phyloP scores from a whole-genome alignment of 75 land plant species.

The Isoetes taiwanensis region DNA sequence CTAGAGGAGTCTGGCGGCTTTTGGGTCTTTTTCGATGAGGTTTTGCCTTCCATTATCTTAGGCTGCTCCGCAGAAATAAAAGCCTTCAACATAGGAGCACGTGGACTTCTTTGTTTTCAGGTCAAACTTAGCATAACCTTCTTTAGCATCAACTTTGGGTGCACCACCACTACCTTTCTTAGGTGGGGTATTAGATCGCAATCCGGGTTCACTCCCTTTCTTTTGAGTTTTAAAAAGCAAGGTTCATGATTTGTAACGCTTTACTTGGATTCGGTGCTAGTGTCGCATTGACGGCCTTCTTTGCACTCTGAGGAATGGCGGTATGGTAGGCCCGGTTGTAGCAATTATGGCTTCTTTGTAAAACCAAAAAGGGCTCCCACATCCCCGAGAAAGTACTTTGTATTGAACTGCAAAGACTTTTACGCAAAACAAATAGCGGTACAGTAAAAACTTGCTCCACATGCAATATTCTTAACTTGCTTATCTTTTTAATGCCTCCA shows the following conservation, averaged over 20 bases:
- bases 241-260: slow-evolving; percentile 73
- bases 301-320: slow-evolving; percentile 74
- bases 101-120: slow-evolving; percentile 29
- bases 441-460: slow-evolving; percentile 65
- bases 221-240: slow-evolving; percentile 48
- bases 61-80: slow-evolving; percentile 46
- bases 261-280: slow-evolving; percentile 68
- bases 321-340: slow-evolving; percentile 90
- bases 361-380: slow-evolving; percentile 63
- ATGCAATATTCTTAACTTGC: slow-evolving; percentile 62
- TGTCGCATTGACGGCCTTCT: slow-evolving; percentile 56
- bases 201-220: slow-evolving; percentile 35
- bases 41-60: slow-evolving; percentile 42
- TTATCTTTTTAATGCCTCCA: slow-evolving; percentile 66
- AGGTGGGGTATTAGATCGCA: slow-evolving; percentile 13
- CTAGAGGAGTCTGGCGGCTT: slow-evolving; percentile 55
- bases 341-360: slow-evolving; percentile 78
- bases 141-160: slow-evolving; percentile 36
- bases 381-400: slow-evolving; percentile 74
- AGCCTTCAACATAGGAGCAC: slow-evolving; percentile 30
- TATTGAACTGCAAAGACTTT: slow-evolving; percentile 73
- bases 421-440: slow-evolving; percentile 85
- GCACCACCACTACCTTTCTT: slow-evolving; percentile 32
- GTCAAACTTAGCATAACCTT: slow-evolving; percentile 47
- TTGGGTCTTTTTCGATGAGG: slow-evolving; percentile 32